phyloP scores from a whole-genome alignment of 2,329 filamentous ascomycete species.

The Aureobasidium sp. region DNA sequence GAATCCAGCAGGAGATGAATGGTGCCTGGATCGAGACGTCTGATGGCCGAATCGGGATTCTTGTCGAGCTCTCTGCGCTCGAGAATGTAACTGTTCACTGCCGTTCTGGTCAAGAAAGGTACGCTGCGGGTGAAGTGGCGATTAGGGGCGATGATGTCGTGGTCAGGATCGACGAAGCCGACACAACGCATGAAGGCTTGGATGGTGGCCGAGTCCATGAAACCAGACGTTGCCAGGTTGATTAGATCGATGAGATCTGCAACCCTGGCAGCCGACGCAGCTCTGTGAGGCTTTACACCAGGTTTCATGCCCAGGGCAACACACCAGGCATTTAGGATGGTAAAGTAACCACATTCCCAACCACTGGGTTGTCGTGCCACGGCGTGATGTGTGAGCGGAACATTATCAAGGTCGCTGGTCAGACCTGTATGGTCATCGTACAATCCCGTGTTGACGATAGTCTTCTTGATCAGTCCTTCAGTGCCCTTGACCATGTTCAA shows the following conservation, averaged over 20 bases:
- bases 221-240: not conserved
- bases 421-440: not conserved
- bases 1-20: not conserved
- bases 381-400: not conserved
- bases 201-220: slow-evolving; percentile 8
- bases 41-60: not conserved
- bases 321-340: slow-evolving; percentile 6
- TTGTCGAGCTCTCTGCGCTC: not conserved
- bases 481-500: not conserved
- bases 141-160: not conserved
- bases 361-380: not conserved
- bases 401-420: not conserved
- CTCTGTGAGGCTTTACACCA: not conserved
- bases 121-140: slow-evolving; percentile 1
- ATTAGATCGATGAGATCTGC: not conserved
- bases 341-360: not conserved
- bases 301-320: not conserved
- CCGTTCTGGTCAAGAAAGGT: not conserved
- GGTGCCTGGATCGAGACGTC: not conserved
- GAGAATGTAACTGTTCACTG: not conserved
- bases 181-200: not conserved
- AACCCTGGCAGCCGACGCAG: not conserved
- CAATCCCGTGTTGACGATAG: not conserved
- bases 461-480: not conserved
- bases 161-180: not conserved